These are phyloP conservation scores for Fraxinus sp. DNA, from an alignment of 305 asterid genomes.

Conservation along the genomic window DNA sequence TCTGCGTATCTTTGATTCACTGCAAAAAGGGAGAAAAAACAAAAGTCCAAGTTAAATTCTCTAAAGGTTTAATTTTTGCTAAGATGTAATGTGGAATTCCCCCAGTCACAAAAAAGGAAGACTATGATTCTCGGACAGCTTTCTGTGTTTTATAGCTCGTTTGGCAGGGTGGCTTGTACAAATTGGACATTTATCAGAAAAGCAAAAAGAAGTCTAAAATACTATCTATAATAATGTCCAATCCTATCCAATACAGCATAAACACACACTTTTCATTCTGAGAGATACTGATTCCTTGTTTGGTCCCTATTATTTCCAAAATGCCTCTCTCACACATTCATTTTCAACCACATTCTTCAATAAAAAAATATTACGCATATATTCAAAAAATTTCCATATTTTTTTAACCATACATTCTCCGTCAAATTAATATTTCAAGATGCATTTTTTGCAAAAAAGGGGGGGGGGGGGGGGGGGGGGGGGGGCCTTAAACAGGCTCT, in stretches of 20 bases:
- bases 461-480: no score
- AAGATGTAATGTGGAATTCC: neutral
- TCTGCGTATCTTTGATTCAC: constrained; percentile 62
- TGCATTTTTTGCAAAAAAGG: neutral
- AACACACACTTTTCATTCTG: neutral
- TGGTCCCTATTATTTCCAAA: neutral
- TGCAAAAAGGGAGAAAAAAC: constrained; percentile 31
- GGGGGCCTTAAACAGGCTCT: no score
- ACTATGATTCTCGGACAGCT: neutral
- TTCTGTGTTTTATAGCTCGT: neutral
- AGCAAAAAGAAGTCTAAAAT: neutral
- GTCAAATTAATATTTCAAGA: neutral
- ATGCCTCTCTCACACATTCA: neutral
- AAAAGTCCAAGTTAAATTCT: neutral
- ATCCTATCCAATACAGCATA: neutral
- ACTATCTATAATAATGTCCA: neutral
- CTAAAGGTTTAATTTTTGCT: neutral
- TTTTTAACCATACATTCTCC: neutral
- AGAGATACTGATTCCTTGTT: no score
- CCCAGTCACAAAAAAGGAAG: neutral
- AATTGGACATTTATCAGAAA: neutral
- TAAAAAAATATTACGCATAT: no score
- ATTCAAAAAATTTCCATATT: neutral
- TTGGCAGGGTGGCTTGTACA: neutral
- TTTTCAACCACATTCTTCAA: no score